These are phyloP conservation scores for Ceratocystis colombiana DNA, from an alignment of 2,329 filamentous ascomycete species.

Conservation along the genomic window DNA sequence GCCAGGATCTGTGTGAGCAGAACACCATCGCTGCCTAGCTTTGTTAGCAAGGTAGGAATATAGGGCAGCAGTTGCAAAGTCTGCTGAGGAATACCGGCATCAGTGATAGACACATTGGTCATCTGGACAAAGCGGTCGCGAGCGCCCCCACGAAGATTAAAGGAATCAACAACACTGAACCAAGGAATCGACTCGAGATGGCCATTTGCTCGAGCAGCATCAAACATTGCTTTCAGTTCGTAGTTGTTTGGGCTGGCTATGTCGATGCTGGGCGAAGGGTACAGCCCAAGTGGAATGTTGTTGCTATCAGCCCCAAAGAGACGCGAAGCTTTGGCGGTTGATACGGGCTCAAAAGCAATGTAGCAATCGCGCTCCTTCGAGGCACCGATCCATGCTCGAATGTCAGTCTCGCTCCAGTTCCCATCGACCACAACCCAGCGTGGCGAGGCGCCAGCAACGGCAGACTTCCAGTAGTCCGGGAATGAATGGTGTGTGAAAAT, in stretches of 20 bases:
- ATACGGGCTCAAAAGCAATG: constrained; percentile 83
- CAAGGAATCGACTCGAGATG: constrained; percentile 62
- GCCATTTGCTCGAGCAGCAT: constrained; percentile 53
- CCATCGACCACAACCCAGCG: constrained; percentile 75
- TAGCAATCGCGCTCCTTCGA: constrained; percentile 46
- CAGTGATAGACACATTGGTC: constrained; percentile 58
- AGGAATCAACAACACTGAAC: constrained; percentile 69
- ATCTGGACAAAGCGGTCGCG: constrained; percentile 60
- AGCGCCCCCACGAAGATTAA: constrained; percentile 64
- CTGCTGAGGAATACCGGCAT: constrained; percentile 74
- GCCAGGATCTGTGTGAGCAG: constrained; percentile 62
- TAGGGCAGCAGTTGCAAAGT: constrained; percentile 77
- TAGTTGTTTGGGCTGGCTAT: constrained; percentile 73
- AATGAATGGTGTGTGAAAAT: constrained; percentile 57
- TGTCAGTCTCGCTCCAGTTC: constrained; percentile 63
- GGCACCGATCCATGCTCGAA: constrained; percentile 57
- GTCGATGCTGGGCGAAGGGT: constrained; percentile 54
- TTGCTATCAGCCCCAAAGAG: constrained; percentile 46
- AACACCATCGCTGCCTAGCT: constrained; percentile 66
- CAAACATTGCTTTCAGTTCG: constrained; percentile 72
- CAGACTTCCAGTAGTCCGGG: constrained; percentile 49
- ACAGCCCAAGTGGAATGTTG: constrained; percentile 41
- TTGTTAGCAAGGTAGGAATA: constrained; percentile 74
- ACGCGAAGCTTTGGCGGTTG: constrained; percentile 61
- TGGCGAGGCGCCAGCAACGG: constrained; percentile 48